Percentiles rank a stretch among this genome's conserved stretches.
phyloP scores from a whole-genome alignment of 23 red algal genomes.

The Cyanidioschyzon merolae region DNA sequence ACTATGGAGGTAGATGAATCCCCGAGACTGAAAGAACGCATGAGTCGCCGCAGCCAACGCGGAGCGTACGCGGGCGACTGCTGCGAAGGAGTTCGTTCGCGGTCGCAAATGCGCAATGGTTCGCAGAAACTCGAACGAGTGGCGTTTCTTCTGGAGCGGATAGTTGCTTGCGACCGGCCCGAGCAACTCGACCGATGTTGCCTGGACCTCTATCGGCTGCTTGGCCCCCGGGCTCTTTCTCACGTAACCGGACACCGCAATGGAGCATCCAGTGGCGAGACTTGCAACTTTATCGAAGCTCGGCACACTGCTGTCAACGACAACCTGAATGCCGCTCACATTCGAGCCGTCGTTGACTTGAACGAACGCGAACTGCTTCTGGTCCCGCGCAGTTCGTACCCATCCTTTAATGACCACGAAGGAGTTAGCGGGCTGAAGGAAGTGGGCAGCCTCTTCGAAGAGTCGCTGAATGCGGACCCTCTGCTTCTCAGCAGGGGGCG shows the following conservation, averaged over 20 bases:
- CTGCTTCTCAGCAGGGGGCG: neutral
- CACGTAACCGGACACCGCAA: slow-evolving; percentile 60
- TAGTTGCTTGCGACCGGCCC: slow-evolving; percentile 40
- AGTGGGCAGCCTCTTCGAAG: neutral
- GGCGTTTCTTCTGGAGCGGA: slow-evolving; percentile 97
- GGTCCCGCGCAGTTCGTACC: slow-evolving; percentile 86
- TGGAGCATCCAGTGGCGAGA: slow-evolving; percentile 77
- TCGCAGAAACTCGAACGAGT: slow-evolving; percentile 87
- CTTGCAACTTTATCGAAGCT: slow-evolving; percentile 26
- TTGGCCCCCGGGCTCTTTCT: slow-evolving; percentile 49
- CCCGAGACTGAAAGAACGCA: slow-evolving; percentile 60
- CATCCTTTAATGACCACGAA: slow-evolving; percentile 75
- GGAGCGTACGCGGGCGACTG: slow-evolving; percentile 57
- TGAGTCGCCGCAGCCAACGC: slow-evolving; percentile 68
- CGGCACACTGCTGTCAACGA: slow-evolving; percentile 45
- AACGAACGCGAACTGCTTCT: slow-evolving; percentile 91
- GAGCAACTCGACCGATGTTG: slow-evolving; percentile 34
- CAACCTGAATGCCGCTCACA: slow-evolving; percentile 67
- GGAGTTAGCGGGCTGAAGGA: neutral
- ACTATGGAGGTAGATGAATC: slow-evolving; percentile 74
- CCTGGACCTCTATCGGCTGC: slow-evolving; percentile 61
- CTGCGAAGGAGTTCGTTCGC: slow-evolving; percentile 77
- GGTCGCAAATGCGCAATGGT: slow-evolving; percentile 77
- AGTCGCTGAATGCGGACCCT: slow-evolving; percentile 9
- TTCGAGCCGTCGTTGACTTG: slow-evolving; percentile 84